Evolutionary conservation across 345 rosid species (phyloP).

Genomic region (Rhodomyrtus tomentosa): DNA sequence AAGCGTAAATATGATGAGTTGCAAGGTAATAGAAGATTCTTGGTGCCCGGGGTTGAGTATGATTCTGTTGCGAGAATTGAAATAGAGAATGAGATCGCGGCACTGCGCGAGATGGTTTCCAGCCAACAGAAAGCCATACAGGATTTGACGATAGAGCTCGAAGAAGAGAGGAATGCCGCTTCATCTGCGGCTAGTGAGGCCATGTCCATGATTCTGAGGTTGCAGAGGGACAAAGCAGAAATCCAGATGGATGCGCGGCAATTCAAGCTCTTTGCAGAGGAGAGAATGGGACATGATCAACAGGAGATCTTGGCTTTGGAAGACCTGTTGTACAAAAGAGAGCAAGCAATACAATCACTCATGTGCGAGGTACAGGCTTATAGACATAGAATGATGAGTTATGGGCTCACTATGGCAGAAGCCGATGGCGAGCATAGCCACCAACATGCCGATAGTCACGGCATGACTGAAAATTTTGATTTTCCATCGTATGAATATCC

Average conservation of each 20-base stretch:
- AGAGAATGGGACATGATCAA: slow-evolving; percentile 93
- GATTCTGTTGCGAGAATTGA: slow-evolving; percentile 53
- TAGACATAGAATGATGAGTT: slow-evolving; percentile 92
- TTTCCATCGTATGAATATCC: slow-evolving; percentile 56
- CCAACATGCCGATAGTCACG: slow-evolving; percentile 1
- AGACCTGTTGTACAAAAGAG: slow-evolving; percentile 76
- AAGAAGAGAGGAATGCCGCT: slow-evolving; percentile 89
- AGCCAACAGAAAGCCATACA: slow-evolving; percentile 70
- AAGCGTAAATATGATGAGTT: slow-evolving; percentile 63
- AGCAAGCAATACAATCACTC: slow-evolving; percentile 71
- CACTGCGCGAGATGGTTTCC: slow-evolving; percentile 60
- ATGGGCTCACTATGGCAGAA: slow-evolving; percentile 60
- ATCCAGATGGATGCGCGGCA: slow-evolving; percentile 85
- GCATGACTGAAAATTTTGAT: slow-evolving; percentile 27
- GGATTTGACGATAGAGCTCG: slow-evolving; percentile 56
- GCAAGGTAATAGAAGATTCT: slow-evolving; percentile 30
- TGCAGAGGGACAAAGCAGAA: slow-evolving; percentile 97
- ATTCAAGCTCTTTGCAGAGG: slow-evolving; percentile 78
- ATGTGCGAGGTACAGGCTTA: slow-evolving; percentile 76
- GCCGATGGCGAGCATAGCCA: slow-evolving; percentile 34
- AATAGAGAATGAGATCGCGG: slow-evolving; percentile 64
- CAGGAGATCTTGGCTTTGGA: slow-evolving; percentile 59
- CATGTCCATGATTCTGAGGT: slow-evolving; percentile 89
- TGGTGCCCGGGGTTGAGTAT: slow-evolving; percentile 40
- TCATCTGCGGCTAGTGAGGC: slow-evolving; percentile 91